Evolutionary conservation across 768 basidiomycete genomes (phyloP).

Genomic region (Psilocybe cyanescens): DNA sequence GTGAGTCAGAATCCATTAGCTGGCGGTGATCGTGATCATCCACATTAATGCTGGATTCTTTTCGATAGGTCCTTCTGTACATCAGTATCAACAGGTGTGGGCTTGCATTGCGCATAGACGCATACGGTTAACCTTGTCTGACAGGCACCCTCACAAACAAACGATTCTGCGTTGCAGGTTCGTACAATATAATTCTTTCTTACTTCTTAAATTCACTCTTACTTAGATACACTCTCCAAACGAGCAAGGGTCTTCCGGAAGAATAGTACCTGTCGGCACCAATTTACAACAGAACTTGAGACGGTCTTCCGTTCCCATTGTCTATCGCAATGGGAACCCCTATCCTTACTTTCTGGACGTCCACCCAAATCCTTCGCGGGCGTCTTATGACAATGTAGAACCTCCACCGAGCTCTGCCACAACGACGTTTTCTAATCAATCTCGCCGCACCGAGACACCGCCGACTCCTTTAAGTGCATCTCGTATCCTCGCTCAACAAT

Average conservation of each 20-base stretch:
- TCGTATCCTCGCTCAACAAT: neutral
- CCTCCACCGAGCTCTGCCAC: neutral
- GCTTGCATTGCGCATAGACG: neutral
- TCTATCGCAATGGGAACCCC: neutral
- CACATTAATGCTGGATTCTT: neutral
- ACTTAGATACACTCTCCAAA: neutral
- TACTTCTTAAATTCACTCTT: neutral
- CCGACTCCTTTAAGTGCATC: conserved; percentile 6
- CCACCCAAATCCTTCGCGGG: neutral
- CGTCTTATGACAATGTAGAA: neutral
- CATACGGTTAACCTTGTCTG: neutral
- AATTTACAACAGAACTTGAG: neutral
- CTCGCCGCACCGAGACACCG: neutral
- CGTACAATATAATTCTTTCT: neutral
- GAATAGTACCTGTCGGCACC: neutral
- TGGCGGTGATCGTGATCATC: neutral
- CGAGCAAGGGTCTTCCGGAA: neutral
- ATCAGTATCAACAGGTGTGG: neutral
- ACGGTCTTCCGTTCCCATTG: conserved; percentile 4
- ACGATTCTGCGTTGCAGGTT: neutral
- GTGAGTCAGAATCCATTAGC: conserved; percentile 2
- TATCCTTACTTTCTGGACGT: neutral
- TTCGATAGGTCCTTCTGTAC: neutral
- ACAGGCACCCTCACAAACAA: neutral
- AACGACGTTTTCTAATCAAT: neutral